phyloP scores from a whole-genome alignment of 495 filamentous ascomycete species.

The Aspergillus sparsus region DNA sequence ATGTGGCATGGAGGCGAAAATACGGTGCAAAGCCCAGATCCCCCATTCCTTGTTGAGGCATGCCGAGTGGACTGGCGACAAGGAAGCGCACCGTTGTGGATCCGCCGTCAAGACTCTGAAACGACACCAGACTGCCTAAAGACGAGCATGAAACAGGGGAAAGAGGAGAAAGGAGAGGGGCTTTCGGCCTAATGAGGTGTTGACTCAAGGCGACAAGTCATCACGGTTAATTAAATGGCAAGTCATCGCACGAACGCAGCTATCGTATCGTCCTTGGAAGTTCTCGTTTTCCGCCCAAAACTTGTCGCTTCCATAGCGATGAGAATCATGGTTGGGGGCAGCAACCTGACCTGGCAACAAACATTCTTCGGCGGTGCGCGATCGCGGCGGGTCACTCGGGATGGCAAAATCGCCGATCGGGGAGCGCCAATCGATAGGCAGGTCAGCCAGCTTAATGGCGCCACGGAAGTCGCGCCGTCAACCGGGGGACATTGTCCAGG shows the following conservation, averaged over 20 bases:
- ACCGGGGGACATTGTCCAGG: no score
- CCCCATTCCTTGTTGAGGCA: slow-evolving; percentile 22
- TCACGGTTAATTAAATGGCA: not conserved
- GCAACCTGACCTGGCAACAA: slow-evolving; percentile 11
- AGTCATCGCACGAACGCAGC: no score
- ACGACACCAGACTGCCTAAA: slow-evolving; percentile 17
- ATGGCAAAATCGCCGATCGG: slow-evolving; percentile 19
- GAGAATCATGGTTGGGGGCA: no score
- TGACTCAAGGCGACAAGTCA: not conserved
- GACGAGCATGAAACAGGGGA: slow-evolving; percentile 26
- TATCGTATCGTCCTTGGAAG: not conserved
- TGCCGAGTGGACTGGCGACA: slow-evolving; percentile 18
- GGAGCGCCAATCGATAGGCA: slow-evolving; percentile 14
- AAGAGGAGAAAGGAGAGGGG: not conserved
- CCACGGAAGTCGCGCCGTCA: not conserved
- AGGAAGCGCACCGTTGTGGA: slow-evolving; percentile 13
- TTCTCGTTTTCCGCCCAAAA: not conserved
- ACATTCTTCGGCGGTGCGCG: slow-evolving; percentile 9
- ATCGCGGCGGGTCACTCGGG: slow-evolving; percentile 7
- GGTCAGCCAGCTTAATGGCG: not conserved
- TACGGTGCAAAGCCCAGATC: slow-evolving; percentile 1
- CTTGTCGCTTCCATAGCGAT: not conserved
- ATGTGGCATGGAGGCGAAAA: not conserved
- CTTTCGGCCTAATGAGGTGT: not conserved
- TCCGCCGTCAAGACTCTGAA: slow-evolving; percentile 20